Evolutionary conservation across 129 eudicot species (phyloP), one percentile per base, ranked within the genome.

Genomic region (Calendula officinalis): DNA sequence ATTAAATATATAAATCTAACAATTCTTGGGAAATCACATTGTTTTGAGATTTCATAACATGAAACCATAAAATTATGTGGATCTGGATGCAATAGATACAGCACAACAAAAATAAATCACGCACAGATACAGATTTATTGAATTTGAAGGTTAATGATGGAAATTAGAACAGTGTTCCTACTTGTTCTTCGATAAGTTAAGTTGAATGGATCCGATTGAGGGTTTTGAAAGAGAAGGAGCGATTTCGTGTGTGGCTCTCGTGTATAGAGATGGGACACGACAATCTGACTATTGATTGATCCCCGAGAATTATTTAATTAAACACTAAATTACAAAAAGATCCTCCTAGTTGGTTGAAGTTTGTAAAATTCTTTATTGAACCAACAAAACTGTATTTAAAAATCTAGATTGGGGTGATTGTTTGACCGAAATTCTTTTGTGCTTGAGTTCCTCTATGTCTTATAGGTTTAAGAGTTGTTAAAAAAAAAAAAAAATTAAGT

Each of bases 241-340:
- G 55, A 35, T 54, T 53, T 12, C 38, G 22, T 64, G 51, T 73
- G 78, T 73, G 78, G 72, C 60, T 64, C 66, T 55, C 40, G 70
- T 62, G 38, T 6, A n/a, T 64, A 45, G 77, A 73, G 32, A 64
- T 32, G 57, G 56, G 66, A 73, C 71, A 64, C 69, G 47, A 37
- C 66, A 65, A 73, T 56, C 49, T 64, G 22, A 64, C 15, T 34
- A 27, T 39, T 39, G 44, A 60, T 61, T 49, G 60, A 61, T 60
- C 46, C 17, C 33, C 61, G 33, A 7, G 30, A 44, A 17, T 34
- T 68, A 33, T 8, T 67, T 54, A 30, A 32, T 56, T 15, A 22
- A 36, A 3, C 5, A 8, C 40, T 46, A 30, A 10, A 47, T 69
- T 69, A 58, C 75, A 69, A 66, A 66, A 66, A 51, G 13, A 6